Evolutionary conservation across 176 grass and related monocot species (phyloP).

Genomic region (Ensete glaucum): DNA sequence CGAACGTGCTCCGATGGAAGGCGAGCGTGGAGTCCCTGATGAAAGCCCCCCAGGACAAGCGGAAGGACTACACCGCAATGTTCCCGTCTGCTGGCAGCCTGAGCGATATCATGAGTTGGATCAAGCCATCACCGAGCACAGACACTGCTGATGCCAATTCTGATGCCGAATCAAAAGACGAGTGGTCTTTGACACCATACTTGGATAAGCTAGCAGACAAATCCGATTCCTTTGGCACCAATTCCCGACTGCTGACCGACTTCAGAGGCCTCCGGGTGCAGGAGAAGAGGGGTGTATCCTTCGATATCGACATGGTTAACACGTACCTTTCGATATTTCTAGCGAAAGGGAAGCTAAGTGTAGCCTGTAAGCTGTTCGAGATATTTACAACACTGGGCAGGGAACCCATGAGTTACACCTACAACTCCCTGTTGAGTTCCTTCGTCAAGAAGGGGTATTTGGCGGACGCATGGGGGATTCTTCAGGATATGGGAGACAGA

Average conservation of each 20-base stretch:
- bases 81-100: constrained; percentile 60
- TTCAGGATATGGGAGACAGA: constrained; percentile 63
- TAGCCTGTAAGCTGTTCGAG: constrained; percentile 94
- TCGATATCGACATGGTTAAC: constrained; percentile 86
- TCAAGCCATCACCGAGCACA: constrained; percentile 27
- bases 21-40: constrained; percentile 60
- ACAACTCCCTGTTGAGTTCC: constrained; percentile 79
- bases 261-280: constrained; percentile 60
- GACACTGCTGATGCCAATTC: constrained; percentile 23
- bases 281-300: constrained; percentile 48
- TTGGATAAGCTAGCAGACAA: constrained; percentile 56
- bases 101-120: constrained; percentile 49
- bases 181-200: constrained; percentile 79
- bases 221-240: constrained; percentile 27
- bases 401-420: constrained; percentile 72
- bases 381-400: constrained; percentile 49
- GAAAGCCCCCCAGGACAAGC: constrained; percentile 54
- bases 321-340: constrained; percentile 95
- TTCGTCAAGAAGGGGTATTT: constrained; percentile 96
- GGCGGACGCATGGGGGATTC: constrained; percentile 68
- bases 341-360: constrained; percentile 70
- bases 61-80: constrained; percentile 55
- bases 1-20: constrained; percentile 61
- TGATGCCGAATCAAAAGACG: constrained; percentile 42
- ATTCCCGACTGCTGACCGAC: constrained; percentile 36